Evolutionary conservation across 2,329 filamentous ascomycete genomes (phyloP).

Genomic region (Aureobasidium sp.): DNA sequence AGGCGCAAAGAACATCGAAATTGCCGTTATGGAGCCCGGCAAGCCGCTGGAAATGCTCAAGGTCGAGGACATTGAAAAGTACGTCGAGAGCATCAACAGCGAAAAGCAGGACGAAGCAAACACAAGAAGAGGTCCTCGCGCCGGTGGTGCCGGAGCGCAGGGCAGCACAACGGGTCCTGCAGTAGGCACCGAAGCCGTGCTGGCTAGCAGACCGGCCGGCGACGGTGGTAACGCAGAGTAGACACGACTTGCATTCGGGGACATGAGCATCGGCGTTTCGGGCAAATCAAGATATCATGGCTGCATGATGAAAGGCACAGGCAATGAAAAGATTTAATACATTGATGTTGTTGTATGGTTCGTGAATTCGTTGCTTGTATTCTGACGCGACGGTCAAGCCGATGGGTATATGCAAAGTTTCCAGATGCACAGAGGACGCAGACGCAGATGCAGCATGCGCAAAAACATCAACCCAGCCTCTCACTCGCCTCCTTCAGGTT

Average conservation of each 20-base stretch:
- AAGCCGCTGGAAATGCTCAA: conserved; percentile 89
- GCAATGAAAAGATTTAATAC: conserved; percentile 13
- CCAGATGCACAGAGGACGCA: no score
- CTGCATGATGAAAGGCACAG: conserved; percentile 11
- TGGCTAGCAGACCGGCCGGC: conserved; percentile 30
- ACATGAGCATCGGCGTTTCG: conserved; percentile 21
- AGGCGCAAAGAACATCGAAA: conserved; percentile 99
- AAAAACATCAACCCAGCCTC: conserved; percentile 57
- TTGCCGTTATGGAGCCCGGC: conserved; percentile 93
- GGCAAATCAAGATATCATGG: conserved; percentile 9
- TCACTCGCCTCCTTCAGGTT: conserved; percentile 69
- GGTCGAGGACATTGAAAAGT: conserved; percentile 90
- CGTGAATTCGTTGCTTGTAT: conserved; percentile 9
- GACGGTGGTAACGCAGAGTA: conserved; percentile 22
- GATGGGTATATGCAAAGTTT: background rate
- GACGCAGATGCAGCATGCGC: background rate
- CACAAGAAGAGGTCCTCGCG: conserved; percentile 76
- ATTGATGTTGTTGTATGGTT: background rate
- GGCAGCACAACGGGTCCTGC: conserved; percentile 18
- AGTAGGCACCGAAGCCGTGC: conserved; percentile 28
- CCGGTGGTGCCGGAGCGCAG: conserved; percentile 24
- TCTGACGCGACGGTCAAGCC: background rate
- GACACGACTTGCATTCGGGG: conserved; percentile 13
- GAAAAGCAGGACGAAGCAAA: conserved; percentile 99
- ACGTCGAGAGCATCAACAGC: conserved; percentile 97